Conservation (phyloP, 768 basidiomycete species). For the Trametes villosa region DNA sequence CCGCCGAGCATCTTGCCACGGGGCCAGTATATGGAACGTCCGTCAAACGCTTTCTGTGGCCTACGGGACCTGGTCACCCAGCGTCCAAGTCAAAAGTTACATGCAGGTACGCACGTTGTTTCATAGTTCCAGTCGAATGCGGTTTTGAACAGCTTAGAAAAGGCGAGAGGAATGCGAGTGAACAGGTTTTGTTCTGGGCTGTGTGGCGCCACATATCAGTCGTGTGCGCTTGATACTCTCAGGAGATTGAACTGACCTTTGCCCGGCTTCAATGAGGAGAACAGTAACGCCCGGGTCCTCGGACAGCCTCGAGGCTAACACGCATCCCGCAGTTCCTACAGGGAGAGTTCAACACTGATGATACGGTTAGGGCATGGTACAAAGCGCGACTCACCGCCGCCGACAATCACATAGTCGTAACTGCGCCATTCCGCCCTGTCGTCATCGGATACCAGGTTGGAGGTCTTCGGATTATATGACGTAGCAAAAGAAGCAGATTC, state of each 20-base stretch:
- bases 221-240: not conserved
- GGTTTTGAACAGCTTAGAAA: slow-evolving; percentile 43
- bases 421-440: not conserved
- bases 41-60: slow-evolving; percentile 22
- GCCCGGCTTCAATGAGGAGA: slow-evolving; percentile 61
- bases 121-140: slow-evolving; percentile 46
- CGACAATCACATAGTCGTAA: slow-evolving; percentile 3
- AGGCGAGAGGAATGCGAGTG: slow-evolving; percentile 27
- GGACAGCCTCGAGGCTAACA: slow-evolving; percentile 56
- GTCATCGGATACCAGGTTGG: not conserved
- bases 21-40: slow-evolving; percentile 28
- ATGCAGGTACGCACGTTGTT: slow-evolving; percentile 12
- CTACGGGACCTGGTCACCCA: slow-evolving; percentile 6
- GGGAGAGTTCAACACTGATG: no score
- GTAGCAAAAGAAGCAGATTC: slow-evolving; percentile 6
- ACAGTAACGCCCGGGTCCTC: slow-evolving; percentile 56
- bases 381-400: not conserved
- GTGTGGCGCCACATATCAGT: not conserved
- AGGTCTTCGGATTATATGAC: not conserved
- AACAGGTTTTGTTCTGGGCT: slow-evolving; percentile 20
- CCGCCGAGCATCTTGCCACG: slow-evolving; percentile 34
- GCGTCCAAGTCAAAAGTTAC: no score
- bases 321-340: slow-evolving; percentile 62
- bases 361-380: not conserved
- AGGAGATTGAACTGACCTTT: slow-evolving; percentile 45